Percentiles rank a stretch among this genome's conserved stretches.
Evolutionary conservation across 2,329 filamentous ascomycete genomes (phyloP).

Genomic region (Pyrenochaeta sp.): DNA sequence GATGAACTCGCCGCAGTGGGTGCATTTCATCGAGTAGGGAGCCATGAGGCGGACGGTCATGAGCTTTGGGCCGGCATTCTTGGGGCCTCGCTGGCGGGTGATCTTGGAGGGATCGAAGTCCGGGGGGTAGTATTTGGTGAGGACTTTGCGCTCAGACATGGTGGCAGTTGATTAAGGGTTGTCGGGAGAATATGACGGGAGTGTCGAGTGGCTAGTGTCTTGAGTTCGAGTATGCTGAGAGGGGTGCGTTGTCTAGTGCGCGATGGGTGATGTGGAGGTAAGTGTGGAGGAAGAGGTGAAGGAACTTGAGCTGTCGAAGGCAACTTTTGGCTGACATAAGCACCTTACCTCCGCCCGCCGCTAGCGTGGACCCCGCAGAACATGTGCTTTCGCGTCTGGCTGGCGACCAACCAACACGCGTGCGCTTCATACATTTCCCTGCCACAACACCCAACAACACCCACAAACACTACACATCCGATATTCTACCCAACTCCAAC

Average conservation of each 20-base stretch:
- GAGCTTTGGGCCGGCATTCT: slow-evolving; percentile 77
- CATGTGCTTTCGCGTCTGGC: slow-evolving; percentile 26
- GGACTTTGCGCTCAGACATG: slow-evolving; percentile 89
- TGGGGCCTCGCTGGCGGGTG: slow-evolving; percentile 71
- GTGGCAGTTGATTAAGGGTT: slow-evolving; percentile 37
- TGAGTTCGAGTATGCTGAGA: neutral
- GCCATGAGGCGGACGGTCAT: slow-evolving; percentile 92
- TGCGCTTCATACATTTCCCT: neutral
- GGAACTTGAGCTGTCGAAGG: too few species aligned
- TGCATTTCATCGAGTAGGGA: slow-evolving; percentile 82
- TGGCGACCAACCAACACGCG: slow-evolving; percentile 14
- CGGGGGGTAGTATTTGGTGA: slow-evolving; percentile 70
- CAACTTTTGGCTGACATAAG: slow-evolving; percentile 26
- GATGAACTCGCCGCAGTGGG: slow-evolving; percentile 77
- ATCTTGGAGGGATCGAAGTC: slow-evolving; percentile 91
- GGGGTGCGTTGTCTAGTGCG: neutral
- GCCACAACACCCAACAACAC: slow-evolving; percentile 4
- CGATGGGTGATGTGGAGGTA: slow-evolving; percentile 4
- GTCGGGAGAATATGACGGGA: too few species aligned
- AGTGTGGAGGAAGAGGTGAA: neutral
- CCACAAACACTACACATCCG: neutral
- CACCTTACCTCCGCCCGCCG: slow-evolving; percentile 7
- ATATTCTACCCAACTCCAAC: neutral
- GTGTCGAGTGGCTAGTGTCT: neutral
- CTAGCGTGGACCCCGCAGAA: slow-evolving; percentile 22